Evolutionary conservation across 176 grass and related monocot species (phyloP).

Genomic region (Ampelocalamus luodianensis): DNA sequence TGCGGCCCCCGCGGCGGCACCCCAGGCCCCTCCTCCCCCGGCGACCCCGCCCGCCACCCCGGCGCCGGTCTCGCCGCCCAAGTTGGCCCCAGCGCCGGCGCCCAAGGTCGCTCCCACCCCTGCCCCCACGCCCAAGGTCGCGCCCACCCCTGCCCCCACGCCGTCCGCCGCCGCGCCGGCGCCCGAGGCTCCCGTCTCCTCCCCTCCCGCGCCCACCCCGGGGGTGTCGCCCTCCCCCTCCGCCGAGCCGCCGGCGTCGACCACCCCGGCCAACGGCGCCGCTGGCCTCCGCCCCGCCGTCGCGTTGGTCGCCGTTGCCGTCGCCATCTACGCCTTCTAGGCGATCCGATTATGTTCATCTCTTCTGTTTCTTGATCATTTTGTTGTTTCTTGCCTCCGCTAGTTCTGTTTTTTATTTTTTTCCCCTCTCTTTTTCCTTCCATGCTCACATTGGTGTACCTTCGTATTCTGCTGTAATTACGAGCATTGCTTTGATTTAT

Average conservation of each 20-base stretch:
- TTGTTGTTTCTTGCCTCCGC: constrained; percentile 13
- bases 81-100: constrained; percentile 14
- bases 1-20: constrained; percentile 41
- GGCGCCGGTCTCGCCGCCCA: constrained; percentile 40
- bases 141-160: not conserved
- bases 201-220: constrained; percentile 26
- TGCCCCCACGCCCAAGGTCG: not conserved
- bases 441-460: constrained; percentile 22
- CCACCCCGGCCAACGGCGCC: not conserved
- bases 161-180: constrained; percentile 48
- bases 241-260: constrained; percentile 38
- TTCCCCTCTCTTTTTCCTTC: too few relatives aligned
- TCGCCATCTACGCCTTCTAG: constrained; percentile 54
- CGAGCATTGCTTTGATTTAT: constrained; percentile 57
- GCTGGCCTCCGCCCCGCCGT: constrained; percentile 56
- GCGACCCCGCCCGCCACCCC: constrained; percentile 40
- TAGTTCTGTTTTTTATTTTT: not conserved
- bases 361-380: constrained; percentile 27
- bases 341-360: not conserved
- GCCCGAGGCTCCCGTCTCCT: constrained; percentile 30
- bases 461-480: constrained; percentile 55
- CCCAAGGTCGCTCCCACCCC: constrained; percentile 40
- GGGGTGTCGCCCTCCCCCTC: constrained; percentile 26
- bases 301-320: constrained; percentile 42
- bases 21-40: constrained; percentile 12